Percentiles rank a stretch among this genome's conserved stretches.
Evolutionary conservation across 768 basidiomycete species (phyloP).

Genomic region (Cubamyces lactineus): DNA sequence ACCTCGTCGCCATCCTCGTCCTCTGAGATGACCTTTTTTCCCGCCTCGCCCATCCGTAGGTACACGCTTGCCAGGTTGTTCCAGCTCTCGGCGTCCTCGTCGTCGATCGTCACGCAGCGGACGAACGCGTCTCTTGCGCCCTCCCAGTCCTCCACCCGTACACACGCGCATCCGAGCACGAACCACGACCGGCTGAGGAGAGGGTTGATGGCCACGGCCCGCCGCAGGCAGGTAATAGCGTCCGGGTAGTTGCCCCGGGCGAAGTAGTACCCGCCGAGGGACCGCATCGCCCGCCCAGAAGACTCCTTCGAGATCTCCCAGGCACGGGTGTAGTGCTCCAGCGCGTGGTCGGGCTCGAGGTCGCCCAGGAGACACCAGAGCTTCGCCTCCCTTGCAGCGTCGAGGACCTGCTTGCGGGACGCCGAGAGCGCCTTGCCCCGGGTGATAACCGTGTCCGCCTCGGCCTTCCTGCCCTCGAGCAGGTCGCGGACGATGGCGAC

Average conservation of each 20-base stretch:
- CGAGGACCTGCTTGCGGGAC: conserved; percentile 49
- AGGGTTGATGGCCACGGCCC: conserved; percentile 88
- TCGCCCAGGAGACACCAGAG: conserved; percentile 96
- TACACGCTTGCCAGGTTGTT: conserved; percentile 96
- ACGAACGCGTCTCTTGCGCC: conserved; percentile 82
- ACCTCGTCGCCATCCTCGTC: conserved; percentile 31
- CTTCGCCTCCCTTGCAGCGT: conserved; percentile 81
- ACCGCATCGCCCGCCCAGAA: conserved; percentile 90
- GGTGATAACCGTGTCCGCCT: conserved; percentile 71
- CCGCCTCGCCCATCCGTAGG: conserved; percentile 69
- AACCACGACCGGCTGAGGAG: conserved; percentile 91
- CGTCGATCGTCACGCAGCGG: conserved; percentile 88
- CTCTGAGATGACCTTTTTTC: conserved; percentile 34
- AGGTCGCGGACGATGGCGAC: conserved; percentile 83
- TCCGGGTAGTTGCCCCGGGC: conserved; percentile 62
- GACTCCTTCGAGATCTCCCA: conserved; percentile 82
- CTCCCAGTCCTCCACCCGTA: conserved; percentile 83
- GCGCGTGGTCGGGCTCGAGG: conserved; percentile 72
- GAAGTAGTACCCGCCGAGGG: conserved; percentile 85
- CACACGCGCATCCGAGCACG: conserved; percentile 88
- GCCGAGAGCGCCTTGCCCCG: conserved; percentile 57
- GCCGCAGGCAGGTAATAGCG: conserved; percentile 67
- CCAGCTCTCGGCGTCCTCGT: conserved; percentile 98
- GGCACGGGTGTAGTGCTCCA: conserved; percentile 77
- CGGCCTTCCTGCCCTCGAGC: conserved; percentile 81